A percentile compares a stretch with the other conserved stretches of the same genome.
Evolutionary conservation across 495 filamentous ascomycete species (phyloP).

Genomic region (Hypoxylon perforatum): DNA sequence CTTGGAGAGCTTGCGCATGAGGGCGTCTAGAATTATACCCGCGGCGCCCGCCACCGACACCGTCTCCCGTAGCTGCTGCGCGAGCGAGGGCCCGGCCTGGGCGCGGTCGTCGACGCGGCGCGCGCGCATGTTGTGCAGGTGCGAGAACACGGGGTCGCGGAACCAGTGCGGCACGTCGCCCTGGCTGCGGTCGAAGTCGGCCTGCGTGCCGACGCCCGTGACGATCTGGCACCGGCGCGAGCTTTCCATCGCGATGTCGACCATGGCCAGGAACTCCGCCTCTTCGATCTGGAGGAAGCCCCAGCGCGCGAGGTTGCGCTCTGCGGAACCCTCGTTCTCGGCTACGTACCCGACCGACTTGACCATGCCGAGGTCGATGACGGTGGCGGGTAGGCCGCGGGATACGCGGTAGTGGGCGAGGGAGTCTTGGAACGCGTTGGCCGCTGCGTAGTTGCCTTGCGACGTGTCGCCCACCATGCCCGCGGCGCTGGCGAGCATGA

Average conservation of each 20-base stretch:
- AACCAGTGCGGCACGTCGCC: too few species aligned
- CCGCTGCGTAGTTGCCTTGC: slow-evolving; percentile 64
- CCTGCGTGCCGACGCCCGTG: too few species aligned
- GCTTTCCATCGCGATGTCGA: neutral
- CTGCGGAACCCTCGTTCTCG: slow-evolving; percentile 18
- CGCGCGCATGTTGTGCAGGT: too few species aligned
- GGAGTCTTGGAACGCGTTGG: slow-evolving; percentile 60
- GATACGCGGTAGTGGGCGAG: slow-evolving; percentile 25
- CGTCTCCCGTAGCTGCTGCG: neutral
- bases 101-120: neutral
- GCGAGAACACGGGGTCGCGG: too few species aligned
- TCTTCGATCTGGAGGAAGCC: slow-evolving; percentile 20
- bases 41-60: slow-evolving; percentile 7
- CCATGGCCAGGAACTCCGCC: slow-evolving; percentile 18
- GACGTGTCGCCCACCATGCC: slow-evolving; percentile 57
- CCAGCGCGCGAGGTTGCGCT: slow-evolving; percentile 13
- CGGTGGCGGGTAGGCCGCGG: slow-evolving; percentile 50
- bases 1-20: slow-evolving; percentile 14
- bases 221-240: too few species aligned
- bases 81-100: neutral
- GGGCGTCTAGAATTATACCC: slow-evolving; percentile 5
- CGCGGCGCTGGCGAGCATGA: slow-evolving; percentile 63
- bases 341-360: slow-evolving; percentile 51
- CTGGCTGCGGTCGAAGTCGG: too few species aligned
- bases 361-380: slow-evolving; percentile 62